Evolutionary conservation across 1,284 basidiomycete species (phyloP), one percentile per base, ranked within the genome.

Genomic region (Marasmius oreades): DNA sequence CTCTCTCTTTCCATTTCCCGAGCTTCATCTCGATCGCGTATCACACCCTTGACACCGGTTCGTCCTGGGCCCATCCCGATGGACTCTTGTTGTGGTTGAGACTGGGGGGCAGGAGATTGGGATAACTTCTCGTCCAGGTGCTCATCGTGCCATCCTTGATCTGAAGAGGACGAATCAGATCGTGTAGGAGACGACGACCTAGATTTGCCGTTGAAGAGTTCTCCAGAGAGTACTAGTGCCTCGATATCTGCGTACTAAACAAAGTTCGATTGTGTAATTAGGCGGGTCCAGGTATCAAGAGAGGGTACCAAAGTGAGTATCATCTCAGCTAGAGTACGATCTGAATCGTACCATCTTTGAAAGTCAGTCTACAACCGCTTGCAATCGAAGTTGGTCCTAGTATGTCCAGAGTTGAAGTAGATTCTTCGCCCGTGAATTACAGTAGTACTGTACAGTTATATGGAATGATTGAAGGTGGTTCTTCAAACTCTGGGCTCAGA

Each of bases 21-120:
- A 1, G 86, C 87, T 65, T 92, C 90, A 57, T 84, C 77, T 37
- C 82, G 77, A 69, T 92, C 90, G 26, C 88, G 80, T 57, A 92
- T 88, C 58, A 92, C 90, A 34, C 90, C 90, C 63, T 92, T 92
- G 51, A 92, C 90, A 26, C 90, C 90, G 3, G 90, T 92, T 23
- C 90, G 78, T 1, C 90, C 90, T 7, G 87, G 87, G 5, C 85
- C 89, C 86, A 92, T 88, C n/a, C 89, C 89, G 57, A 91, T 88
- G 11, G 82, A 82, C 54, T 70, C 67, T 57, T 69, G 62, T 34
- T 60, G 67, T 3, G 62, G 62, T 52, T 68, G 60, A 16, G 39
- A 20, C 6, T 68, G 59, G 1, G 53, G 48, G n/a, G 65, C 63
- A 6, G 39, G 14, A 60, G 63, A 33, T 64, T 64, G 20, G 66